phyloP scores from a whole-genome alignment of 2,329 filamentous ascomycete genomes.

The Phialocephala subalpina region DNA sequence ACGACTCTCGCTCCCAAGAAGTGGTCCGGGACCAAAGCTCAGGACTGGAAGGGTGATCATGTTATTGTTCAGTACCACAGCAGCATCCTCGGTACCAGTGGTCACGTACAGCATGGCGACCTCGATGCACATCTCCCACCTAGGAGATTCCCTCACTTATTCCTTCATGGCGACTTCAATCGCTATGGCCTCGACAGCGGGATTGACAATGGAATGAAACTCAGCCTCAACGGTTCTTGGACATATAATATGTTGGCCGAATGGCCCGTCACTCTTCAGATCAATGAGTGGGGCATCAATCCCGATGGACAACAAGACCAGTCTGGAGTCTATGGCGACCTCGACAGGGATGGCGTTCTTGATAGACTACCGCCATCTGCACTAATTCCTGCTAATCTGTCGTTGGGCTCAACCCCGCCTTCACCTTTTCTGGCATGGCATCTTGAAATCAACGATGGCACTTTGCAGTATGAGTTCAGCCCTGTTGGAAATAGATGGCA shows the following conservation, averaged over 20 bases:
- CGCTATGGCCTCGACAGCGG: neutral
- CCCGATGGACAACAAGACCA: conserved; percentile 3
- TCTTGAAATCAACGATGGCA: neutral
- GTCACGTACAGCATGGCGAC: conserved; percentile 1
- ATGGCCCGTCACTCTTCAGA: neutral
- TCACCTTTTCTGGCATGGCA: conserved; percentile 7
- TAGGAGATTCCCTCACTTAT: conserved; percentile 4
- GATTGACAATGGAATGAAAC: neutral
- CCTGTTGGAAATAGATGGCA: conserved; percentile 3
- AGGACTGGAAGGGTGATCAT: conserved; percentile 5
- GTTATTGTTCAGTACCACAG: conserved; percentile 8
- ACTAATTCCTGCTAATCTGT: neutral
- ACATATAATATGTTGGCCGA: conserved; percentile 3
- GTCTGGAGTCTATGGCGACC: conserved; percentile 4
- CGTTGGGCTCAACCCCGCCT: neutral
- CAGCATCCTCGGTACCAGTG: neutral
- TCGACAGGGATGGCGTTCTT: conserved; percentile 5
- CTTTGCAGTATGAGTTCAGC: neutral
- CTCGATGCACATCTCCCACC: neutral
- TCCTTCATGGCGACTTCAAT: conserved; percentile 5
- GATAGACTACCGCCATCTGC: neutral
- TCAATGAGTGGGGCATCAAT: conserved; percentile 9
- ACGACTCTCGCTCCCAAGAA: neutral
- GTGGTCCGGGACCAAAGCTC: neutral
- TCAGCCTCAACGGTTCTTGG: neutral